Conservation (phyloP, 2,329 filamentous ascomycete genomes). For the Colletotrichum viniferum region DNA sequence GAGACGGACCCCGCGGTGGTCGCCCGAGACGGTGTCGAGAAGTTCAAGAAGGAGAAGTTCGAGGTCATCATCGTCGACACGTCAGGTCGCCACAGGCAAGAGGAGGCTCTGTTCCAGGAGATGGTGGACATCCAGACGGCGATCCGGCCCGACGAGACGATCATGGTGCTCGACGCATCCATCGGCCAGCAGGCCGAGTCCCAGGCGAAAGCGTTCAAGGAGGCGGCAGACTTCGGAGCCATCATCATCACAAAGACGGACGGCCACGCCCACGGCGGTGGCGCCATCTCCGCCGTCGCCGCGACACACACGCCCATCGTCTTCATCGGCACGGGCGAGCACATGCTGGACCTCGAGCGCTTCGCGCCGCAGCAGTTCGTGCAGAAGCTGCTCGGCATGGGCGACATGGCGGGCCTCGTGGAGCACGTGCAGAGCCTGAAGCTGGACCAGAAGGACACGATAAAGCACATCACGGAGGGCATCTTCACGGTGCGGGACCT, state of each 20-base stretch:
- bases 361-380: conserved; percentile 95
- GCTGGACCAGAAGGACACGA: conserved; percentile 96
- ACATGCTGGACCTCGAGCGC: conserved; percentile 91
- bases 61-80: conserved; percentile 99
- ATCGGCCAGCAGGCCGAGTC: conserved; percentile 96
- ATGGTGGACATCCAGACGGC: conserved; percentile 97
- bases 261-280: conserved; percentile 92
- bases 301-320: conserved; percentile 97
- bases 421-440: conserved; percentile 97
- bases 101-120: conserved; percentile 93
- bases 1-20: conserved; percentile 96
- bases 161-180: conserved; percentile 96
- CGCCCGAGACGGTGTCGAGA: conserved; percentile 92
- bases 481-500: conserved; percentile 96
- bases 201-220: conserved; percentile 96
- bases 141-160: conserved; percentile 91
- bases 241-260: conserved; percentile 99
- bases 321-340: conserved; percentile 96
- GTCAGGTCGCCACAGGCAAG: conserved; percentile 91
- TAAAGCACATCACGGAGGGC: conserved; percentile 97
- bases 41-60: conserved; percentile 98
- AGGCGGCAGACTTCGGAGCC: conserved; percentile 93
- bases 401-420: conserved; percentile 91
- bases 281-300: conserved; percentile 95
- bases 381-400: conserved; percentile 94